Conservation (phyloP, 306 rosid species). For the Corylus avellana region DNA sequence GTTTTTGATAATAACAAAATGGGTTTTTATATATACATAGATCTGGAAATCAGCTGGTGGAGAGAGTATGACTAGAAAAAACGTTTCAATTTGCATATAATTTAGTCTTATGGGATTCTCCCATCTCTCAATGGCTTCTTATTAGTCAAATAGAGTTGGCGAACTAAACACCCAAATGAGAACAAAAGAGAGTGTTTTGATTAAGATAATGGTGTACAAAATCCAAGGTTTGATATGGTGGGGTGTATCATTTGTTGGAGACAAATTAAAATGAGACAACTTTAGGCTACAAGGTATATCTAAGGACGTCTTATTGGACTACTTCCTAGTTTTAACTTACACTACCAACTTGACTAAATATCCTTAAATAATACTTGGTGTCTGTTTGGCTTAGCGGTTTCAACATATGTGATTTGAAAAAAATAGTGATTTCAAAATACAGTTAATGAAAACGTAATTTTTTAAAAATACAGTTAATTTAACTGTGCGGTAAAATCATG, state of each 20-base stretch:
- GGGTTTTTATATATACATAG: not conserved
- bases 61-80: conserved; percentile 22
- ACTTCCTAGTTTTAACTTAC: not conserved
- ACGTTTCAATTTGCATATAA: conserved; percentile 8
- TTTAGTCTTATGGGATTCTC: conserved; percentile 15
- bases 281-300: conserved; percentile 34
- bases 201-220: conserved; percentile 31
- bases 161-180: conserved; percentile 37
- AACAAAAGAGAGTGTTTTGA: conserved; percentile 33
- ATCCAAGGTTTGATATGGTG: conserved; percentile 43
- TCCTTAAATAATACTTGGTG: not conserved
- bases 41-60: conserved; percentile 26
- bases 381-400: too few species aligned
- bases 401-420: too few species aligned
- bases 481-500: too few species aligned
- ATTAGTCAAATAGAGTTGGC: conserved; percentile 62
- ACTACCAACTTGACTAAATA: not conserved
- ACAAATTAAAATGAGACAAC: conserved; percentile 42
- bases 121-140: conserved; percentile 8
- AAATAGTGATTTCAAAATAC: too few species aligned
- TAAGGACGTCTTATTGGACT: conserved; percentile 11
- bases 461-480: too few species aligned
- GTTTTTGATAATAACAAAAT: conserved; percentile 21
- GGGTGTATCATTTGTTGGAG: conserved; percentile 50
- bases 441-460: too few species aligned